phyloP scores from a whole-genome alignment of 352 stramenopile genomes.

The Phytophthora ramorum region DNA sequence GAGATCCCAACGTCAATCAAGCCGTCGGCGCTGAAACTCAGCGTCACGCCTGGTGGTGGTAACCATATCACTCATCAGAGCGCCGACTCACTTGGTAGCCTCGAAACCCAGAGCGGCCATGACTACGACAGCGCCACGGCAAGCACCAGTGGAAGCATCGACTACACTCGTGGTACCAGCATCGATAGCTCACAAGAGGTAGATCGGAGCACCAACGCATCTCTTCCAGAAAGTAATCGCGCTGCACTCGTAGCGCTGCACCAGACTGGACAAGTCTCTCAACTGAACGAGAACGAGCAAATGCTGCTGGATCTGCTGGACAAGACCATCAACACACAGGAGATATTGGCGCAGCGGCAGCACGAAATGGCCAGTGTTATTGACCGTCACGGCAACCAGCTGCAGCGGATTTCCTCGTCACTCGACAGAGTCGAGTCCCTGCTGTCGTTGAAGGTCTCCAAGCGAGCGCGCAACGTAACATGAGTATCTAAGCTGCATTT shows the following conservation, averaged over 20 bases:
- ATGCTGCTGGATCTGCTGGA: conserved; percentile 80
- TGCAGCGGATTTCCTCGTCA: conserved; percentile 70
- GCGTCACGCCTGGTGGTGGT: conserved; percentile 1
- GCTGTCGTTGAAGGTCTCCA: conserved; percentile 43
- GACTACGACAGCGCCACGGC: background rate
- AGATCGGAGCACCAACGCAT: background rate
- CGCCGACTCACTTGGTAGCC: conserved; percentile 4
- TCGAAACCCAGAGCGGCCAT: background rate
- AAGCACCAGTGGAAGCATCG: conserved; percentile 12
- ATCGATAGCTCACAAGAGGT: background rate
- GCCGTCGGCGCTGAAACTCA: conserved; percentile 7
- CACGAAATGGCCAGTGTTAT: conserved; percentile 77
- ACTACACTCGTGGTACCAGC: background rate
- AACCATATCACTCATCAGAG: conserved; percentile 28
- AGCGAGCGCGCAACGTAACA: background rate
- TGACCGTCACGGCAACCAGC: conserved; percentile 64
- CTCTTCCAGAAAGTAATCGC: conserved; percentile 22
- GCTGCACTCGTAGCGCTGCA: conserved; percentile 29
- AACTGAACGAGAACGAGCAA: conserved; percentile 70
- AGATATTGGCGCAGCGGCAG: conserved; percentile 78
- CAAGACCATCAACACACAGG: conserved; percentile 81
- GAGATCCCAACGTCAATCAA: conserved; percentile 4
- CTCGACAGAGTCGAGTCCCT: conserved; percentile 77
- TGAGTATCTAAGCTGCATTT: background rate
- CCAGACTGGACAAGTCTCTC: conserved; percentile 36